Evolutionary conservation across 805 yeast species (phyloP), one percentile per base, ranked within the genome.

Genomic region (Naumovozyma dairenensis): DNA sequence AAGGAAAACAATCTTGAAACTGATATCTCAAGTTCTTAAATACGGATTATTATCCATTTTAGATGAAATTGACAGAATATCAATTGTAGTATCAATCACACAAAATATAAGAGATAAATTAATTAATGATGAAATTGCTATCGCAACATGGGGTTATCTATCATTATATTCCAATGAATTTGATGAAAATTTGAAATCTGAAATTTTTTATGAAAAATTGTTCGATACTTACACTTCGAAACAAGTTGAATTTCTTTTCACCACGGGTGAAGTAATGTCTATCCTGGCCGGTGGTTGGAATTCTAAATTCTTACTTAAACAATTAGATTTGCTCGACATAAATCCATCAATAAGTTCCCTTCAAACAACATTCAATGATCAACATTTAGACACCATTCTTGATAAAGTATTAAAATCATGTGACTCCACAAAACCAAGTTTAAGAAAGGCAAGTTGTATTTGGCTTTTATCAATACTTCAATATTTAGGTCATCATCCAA

Each of bases 391-490:
- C 2, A 28, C 39, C 6, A 58, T 83, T 3, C 50, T 84, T n/a
- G 52, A 63, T 1, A 52, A 55, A 4, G 62, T 82, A 0, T 57
- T 87, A 17, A 53, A 53, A 12, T 65, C 75, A 1, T 72, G 84
- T 40, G 55, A 65, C 3, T 65, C 71, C 6, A 72, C 94, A 0
- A 82, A 81, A 44, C 96, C 96, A 0, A 58, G 77, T 1, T 53
- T 83, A 21, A 65, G 93, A 40, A 79, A 71, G 40, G 79, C 87
- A 1, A 72, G 85, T 0, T 83, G 95, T 56, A 71, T 89, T 25
- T 85, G 97, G 93, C 60, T 89, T 17, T 64, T 89, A 12, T 80
- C 94, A 0, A 45, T 87, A 28, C 77, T 77, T 6, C 94, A 85
- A 48, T 82, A 74, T 48, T 77, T 86, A 47, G 74, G 79, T 3